Evolutionary conservation across 139 green algal species (phyloP).

Genomic region (Auxenochlorella pyrenoidosa): DNA sequence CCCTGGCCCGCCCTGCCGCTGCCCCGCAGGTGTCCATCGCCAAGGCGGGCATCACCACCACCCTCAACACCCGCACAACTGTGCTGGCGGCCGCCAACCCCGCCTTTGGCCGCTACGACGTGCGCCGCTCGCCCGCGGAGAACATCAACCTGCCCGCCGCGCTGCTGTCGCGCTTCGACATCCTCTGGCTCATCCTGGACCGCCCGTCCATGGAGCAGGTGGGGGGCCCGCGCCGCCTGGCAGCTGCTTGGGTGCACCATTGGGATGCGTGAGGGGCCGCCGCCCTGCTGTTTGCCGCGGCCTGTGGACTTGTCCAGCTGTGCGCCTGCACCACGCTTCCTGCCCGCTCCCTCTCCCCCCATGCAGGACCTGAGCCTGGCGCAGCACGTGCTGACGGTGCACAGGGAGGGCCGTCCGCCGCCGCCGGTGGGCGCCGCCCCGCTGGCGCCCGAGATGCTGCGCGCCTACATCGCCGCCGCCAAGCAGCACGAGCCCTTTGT

Average conservation of each 20-base stretch:
- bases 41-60: constrained; percentile 99
- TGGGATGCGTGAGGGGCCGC: no score
- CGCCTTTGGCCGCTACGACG: constrained; percentile 95
- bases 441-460: constrained; percentile 74
- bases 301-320: no score
- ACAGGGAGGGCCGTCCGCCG: constrained; percentile 62
- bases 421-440: constrained; percentile 35
- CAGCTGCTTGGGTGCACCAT: no score
- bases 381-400: constrained; percentile 94
- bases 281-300: no score
- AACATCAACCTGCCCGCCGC: constrained; percentile 98
- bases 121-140: constrained; percentile 86
- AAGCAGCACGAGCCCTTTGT: constrained; percentile 49
- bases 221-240: not conserved
- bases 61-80: constrained; percentile 97
- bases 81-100: constrained; percentile 98
- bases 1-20: not conserved
- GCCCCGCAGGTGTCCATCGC: constrained; percentile 82
- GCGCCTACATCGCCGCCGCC: constrained; percentile 88
- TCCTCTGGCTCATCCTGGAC: constrained; percentile 99
- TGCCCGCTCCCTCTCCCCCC: not conserved
- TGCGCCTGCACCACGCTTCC: not conserved
- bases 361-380: constrained; percentile 81
- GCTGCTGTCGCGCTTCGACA: constrained; percentile 94
- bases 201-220: constrained; percentile 67